Evolutionary conservation across 768 basidiomycete genomes (phyloP).

Genomic region (Steccherinum ochraceum): DNA sequence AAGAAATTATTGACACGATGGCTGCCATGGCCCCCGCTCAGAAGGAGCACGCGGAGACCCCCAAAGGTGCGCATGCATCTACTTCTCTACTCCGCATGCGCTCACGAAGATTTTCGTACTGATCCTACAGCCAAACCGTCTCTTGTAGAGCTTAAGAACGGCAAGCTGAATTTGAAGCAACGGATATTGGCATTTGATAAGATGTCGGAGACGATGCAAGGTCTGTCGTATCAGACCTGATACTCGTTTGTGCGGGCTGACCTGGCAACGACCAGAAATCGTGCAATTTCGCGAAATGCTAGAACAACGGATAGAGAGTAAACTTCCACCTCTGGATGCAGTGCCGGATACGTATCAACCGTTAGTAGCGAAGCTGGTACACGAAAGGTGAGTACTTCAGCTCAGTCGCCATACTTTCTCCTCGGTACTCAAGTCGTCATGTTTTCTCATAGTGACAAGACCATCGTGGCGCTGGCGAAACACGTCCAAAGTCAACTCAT

Average conservation of each 20-base stretch:
- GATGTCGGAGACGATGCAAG: conserved; percentile 76
- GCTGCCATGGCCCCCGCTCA: no score
- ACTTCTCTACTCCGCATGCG: no score
- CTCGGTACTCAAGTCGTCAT: background rate
- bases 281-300: conserved; percentile 74
- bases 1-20: background rate
- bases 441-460: conserved; percentile 58
- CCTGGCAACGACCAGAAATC: conserved; percentile 42
- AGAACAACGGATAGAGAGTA: conserved; percentile 41
- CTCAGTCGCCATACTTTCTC: background rate
- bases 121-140: conserved; percentile 9
- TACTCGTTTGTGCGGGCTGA: background rate
- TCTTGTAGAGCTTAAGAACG: conserved; percentile 67
- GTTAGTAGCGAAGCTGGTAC: conserved; percentile 74
- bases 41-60: background rate
- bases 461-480: conserved; percentile 54
- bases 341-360: conserved; percentile 69
- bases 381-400: conserved; percentile 63
- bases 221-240: conserved; percentile 34
- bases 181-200: conserved; percentile 71
- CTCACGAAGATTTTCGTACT: no score
- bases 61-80: background rate
- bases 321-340: conserved; percentile 42
- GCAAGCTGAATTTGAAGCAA: conserved; percentile 71
- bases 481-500: conserved; percentile 64